These are phyloP conservation scores for Beta corolliflora DNA, from an alignment of 179 eudicot species.

Conservation along the genomic window DNA sequence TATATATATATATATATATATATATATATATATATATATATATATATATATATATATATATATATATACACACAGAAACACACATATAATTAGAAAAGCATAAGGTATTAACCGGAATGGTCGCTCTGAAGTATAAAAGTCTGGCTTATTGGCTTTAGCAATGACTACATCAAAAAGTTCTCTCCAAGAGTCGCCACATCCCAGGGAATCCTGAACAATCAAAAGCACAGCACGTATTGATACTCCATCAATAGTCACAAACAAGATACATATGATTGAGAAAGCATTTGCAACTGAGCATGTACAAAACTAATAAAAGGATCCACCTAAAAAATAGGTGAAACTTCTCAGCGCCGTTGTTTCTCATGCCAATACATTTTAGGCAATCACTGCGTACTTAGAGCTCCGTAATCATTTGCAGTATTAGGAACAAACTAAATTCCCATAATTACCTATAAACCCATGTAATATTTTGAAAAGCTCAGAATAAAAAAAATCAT, in stretches of 20 bases:
- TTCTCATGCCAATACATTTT: not conserved
- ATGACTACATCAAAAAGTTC: slow-evolving; percentile 99
- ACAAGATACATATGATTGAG: not conserved
- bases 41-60: too few relatives aligned
- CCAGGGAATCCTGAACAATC: slow-evolving; percentile 68
- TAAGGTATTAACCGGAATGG: slow-evolving; percentile 74
- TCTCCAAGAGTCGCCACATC: slow-evolving; percentile 81
- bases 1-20: too few relatives aligned
- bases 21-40: too few relatives aligned
- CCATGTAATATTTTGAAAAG: not conserved
- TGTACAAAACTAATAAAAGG: not conserved
- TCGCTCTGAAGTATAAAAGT: slow-evolving; percentile 93
- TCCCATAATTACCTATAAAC: too few relatives aligned
- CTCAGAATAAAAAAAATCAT: not conserved
- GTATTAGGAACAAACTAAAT: too few relatives aligned
- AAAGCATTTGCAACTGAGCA: slow-evolving; percentile 4
- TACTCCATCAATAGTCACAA: slow-evolving; percentile 10
- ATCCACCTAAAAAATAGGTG: not conserved
- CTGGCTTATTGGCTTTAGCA: slow-evolving; percentile 99
- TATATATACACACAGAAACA: too few relatives aligned
- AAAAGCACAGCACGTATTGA: slow-evolving; percentile 5
- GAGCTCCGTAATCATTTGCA: not conserved
- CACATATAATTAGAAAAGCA: slow-evolving; percentile 17
- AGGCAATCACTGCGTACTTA: not conserved
- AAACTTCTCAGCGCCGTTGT: not conserved